Base-by-base conservation (phyloP, 768 basidiomycete species). In the Nidularia sp. region DNA sequence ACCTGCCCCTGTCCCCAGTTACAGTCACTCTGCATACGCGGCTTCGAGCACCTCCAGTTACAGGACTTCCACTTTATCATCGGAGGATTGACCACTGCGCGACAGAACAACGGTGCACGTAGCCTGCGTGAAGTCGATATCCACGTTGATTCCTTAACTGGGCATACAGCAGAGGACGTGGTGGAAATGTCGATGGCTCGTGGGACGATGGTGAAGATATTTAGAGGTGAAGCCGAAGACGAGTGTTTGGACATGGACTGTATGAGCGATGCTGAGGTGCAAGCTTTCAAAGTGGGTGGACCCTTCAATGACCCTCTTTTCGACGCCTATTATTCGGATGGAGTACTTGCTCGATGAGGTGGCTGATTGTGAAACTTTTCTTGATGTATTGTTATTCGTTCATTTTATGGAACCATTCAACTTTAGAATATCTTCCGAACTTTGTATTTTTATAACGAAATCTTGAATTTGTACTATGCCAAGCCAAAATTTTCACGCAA, bases 271-370 rank as follows among this genome's bases (percentile, higher is more conserved):
- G 42, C 33, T 35, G 59, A 55, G 41, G 56, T 46, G 10, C 53
- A 56, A 31, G 63, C 70, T 33, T 71, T 65, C 55, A 53, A 54
- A 39, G 58, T 57, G 45, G 72, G 72, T 39, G 71, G 71, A 5
- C 64, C 52, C 2, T 71, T 72, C 48, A 68, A 73, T 49, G 71
- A 73, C 53, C 66, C 68, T 4, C 55, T 59, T 10, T 73, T 72
- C 44, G 72, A 73, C 57, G 62, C 65, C 2, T 65, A 61, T 45
- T 65, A 66, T 57, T 49, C 54, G 18, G 48, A 48, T 12, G 47
- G 52, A 22, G 22, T 49, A 33, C 35, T 55, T 50, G 49, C 34
- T 49, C 49, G 34, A 10, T 29, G 47, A 45, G 9, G 36, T 39
- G 8, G 18, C 18, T 18, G 18, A 18, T 18, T 18, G 18, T 18